These are phyloP conservation scores for Scedosporium apiospermum DNA, from an alignment of 2,329 filamentous ascomycete genomes.

Conservation along the genomic window DNA sequence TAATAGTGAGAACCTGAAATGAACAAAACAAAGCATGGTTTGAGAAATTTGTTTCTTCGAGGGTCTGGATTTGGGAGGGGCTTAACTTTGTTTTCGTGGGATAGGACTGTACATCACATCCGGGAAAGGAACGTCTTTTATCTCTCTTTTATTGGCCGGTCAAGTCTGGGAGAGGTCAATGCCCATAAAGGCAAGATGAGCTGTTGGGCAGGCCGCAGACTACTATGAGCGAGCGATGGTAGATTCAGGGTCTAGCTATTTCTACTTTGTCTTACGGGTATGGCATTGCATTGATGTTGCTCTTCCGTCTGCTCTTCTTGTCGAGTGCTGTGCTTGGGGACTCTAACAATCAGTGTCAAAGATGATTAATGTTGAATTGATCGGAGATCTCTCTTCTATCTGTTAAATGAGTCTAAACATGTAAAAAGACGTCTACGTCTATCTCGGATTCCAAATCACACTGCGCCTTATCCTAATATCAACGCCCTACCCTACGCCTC, in stretches of 20 bases:
- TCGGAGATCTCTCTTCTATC: slow-evolving; percentile 4
- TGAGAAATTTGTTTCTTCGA: neutral
- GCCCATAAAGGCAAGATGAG: no score
- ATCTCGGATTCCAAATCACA: slow-evolving; percentile 19
- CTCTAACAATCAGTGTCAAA: no score
- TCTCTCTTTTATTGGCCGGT: neutral
- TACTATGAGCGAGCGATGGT: neutral
- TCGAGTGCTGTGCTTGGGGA: neutral
- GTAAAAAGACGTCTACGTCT: neutral
- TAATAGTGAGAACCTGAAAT: neutral
- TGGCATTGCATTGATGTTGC: neutral
- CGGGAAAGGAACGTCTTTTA: neutral
- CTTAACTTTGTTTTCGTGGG: neutral
- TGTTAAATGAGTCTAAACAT: slow-evolving; percentile 3
- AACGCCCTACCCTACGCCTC: neutral
- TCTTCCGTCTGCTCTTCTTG: neutral
- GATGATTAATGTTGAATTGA: neutral
- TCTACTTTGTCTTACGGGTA: neutral
- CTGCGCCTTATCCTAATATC: neutral
- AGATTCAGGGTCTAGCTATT: neutral
- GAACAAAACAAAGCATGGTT: neutral
- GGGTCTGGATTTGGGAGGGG: neutral
- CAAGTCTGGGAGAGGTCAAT: no score
- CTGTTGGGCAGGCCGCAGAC: no score
- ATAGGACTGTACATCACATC: neutral